phyloP scores from a whole-genome alignment of 1,139 yeast species.

The Sugiyamaella paludigena region DNA sequence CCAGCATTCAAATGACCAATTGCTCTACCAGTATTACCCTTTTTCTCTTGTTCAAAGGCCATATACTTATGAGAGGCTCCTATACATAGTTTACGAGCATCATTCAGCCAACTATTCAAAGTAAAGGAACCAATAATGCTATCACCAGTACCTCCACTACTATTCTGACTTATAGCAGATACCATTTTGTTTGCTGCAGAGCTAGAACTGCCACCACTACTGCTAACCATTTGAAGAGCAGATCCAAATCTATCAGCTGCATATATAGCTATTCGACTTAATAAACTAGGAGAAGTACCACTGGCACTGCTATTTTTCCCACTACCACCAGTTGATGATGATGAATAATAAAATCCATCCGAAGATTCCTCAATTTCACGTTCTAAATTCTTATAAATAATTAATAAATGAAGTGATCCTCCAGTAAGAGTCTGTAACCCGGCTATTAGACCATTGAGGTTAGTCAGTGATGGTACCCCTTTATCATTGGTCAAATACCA shows the following conservation, averaged over 20 bases:
- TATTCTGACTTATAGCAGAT: constrained; percentile 1
- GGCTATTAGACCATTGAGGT: constrained; percentile 19
- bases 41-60: constrained; percentile 34
- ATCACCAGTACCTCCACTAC: not conserved
- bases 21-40: constrained; percentile 34
- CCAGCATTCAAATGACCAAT: constrained; percentile 30
- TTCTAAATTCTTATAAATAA: constrained; percentile 30
- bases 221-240: constrained; percentile 28
- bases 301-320: constrained; percentile 7
- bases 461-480: constrained; percentile 5
- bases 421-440: constrained; percentile 30
- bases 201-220: not conserved
- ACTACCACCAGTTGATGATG: not conserved
- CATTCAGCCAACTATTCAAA: constrained; percentile 31
- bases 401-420: constrained; percentile 34
- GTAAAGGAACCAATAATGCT: constrained; percentile 15
- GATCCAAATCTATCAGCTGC: constrained; percentile 36
- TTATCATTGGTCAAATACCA: constrained; percentile 26
- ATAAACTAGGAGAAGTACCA: constrained; percentile 30
- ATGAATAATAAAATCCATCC: not conserved
- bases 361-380: constrained; percentile 2
- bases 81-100: constrained; percentile 29
- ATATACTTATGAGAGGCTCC: constrained; percentile 34
- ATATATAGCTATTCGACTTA: constrained; percentile 36
- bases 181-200: constrained; percentile 1